Conservation (phyloP, 2,329 filamentous ascomycete genomes). For the Aspergillus chevalieri region DNA sequence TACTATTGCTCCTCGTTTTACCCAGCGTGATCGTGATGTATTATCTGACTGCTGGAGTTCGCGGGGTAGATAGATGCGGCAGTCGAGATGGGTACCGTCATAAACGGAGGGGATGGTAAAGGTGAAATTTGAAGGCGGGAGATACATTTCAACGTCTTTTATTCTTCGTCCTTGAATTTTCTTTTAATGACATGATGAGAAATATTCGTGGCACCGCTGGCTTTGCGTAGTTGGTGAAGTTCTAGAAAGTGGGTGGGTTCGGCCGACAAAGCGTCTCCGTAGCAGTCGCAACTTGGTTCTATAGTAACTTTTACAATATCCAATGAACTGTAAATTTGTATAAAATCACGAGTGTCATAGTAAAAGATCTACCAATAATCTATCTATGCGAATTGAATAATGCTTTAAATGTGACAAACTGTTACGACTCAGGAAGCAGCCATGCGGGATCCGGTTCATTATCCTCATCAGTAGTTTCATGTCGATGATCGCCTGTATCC, state of each 20-base stretch:
- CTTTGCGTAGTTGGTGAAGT: too few relatives aligned
- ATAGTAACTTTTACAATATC: too few relatives aligned
- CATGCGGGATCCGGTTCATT: slow-evolving; percentile 41
- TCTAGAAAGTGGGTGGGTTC: too few relatives aligned
- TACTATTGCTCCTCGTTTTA: slow-evolving; percentile 56
- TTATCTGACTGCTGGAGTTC: slow-evolving; percentile 16
- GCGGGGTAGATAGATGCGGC: slow-evolving; percentile 71
- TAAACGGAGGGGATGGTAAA: slow-evolving; percentile 81
- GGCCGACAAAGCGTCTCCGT: too few relatives aligned
- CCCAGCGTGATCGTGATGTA: slow-evolving; percentile 19
- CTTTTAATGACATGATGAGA: neutral
- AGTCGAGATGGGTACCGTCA: slow-evolving; percentile 69
- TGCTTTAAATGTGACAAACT: too few relatives aligned
- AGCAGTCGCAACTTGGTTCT: too few relatives aligned
- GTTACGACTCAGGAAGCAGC: slow-evolving; percentile 29
- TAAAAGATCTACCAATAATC: too few relatives aligned
- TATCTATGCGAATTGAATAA: too few relatives aligned
- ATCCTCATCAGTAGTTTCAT: slow-evolving; percentile 26
- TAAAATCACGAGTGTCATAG: too few relatives aligned
- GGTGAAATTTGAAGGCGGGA: slow-evolving; percentile 39
- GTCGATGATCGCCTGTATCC: slow-evolving; percentile 19
- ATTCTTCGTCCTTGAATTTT: neutral
- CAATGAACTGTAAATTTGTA: too few relatives aligned
- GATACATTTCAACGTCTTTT: slow-evolving; percentile 18
- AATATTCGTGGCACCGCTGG: too few relatives aligned